phyloP scores from a whole-genome alignment of 805 yeast species.

The Sugiyamaella qingdaonensis region DNA sequence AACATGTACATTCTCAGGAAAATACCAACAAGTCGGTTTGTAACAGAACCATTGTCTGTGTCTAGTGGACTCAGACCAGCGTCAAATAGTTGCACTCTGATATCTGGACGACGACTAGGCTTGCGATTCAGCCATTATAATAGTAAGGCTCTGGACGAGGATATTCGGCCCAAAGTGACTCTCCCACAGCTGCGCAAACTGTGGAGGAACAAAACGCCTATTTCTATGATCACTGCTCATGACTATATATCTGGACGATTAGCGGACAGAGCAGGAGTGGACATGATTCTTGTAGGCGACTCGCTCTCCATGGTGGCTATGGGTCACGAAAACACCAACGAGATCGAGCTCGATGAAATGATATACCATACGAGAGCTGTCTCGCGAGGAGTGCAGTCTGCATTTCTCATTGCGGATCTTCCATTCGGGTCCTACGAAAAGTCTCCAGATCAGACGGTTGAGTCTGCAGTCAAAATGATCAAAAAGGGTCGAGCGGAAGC shows the following conservation, averaged over 20 bases:
- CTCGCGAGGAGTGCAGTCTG: constrained; percentile 58
- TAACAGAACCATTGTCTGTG: too few species aligned
- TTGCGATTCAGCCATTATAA: constrained; percentile 19
- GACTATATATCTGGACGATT: constrained; percentile 73
- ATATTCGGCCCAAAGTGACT: constrained; percentile 33
- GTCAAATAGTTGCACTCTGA: too few species aligned
- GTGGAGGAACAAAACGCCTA: constrained; percentile 36
- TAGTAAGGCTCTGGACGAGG: constrained; percentile 4
- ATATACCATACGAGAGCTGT: constrained; percentile 73
- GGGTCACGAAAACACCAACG: constrained; percentile 67
- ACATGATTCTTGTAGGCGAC: constrained; percentile 80
- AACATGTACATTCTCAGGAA: too few species aligned
- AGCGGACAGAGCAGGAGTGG: constrained; percentile 64
- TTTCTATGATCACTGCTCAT: constrained; percentile 77
- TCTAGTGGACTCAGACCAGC: too few species aligned
- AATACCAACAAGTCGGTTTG: too few species aligned
- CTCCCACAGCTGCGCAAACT: constrained; percentile 39
- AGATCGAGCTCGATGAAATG: constrained; percentile 71
- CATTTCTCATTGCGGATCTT: constrained; percentile 76
- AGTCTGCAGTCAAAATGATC: constrained; percentile 52
- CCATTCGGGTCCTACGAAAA: constrained; percentile 86
- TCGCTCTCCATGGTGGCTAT: constrained; percentile 88
- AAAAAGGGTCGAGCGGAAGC: constrained; percentile 57
- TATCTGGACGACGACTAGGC: too few species aligned
- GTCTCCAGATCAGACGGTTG: constrained; percentile 58